Percentiles rank a stretch among this genome's conserved stretches.
Conservation (phyloP, 495 filamentous ascomycete genomes). For the Neurospora sp. region DNA sequence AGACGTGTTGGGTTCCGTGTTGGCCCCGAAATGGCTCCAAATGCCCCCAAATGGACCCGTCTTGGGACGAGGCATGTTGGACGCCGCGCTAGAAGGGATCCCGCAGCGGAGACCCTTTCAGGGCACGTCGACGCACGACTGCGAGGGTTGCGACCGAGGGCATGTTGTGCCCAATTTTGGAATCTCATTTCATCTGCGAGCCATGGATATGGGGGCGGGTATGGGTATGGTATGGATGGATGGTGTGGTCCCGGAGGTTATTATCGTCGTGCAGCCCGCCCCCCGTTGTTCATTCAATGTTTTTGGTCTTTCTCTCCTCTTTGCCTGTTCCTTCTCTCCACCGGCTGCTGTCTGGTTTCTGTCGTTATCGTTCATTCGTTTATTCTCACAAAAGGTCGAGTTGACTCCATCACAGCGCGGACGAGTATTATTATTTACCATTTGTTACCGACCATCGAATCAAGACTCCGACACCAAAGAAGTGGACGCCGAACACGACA, state of each 20-base stretch:
- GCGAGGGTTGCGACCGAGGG: neutral
- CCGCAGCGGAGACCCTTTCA: conserved; percentile 3
- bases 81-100: neutral
- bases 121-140: neutral
- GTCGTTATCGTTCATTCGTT: neutral
- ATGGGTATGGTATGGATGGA: neutral
- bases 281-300: neutral
- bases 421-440: neutral
- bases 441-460: neutral
- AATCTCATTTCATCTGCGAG: neutral
- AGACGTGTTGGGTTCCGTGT: neutral
- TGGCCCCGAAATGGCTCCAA: neutral
- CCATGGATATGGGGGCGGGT: neutral
- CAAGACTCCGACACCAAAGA: neutral
- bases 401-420: neutral
- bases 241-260: neutral
- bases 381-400: neutral
- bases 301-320: conserved; percentile 2
- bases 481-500: neutral
- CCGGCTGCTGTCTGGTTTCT: neutral
- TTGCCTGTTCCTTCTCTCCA: neutral
- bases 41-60: neutral
- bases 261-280: conserved; percentile 1
- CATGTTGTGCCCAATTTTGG: neutral
- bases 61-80: neutral